phyloP scores from a whole-genome alignment of 768 basidiomycete genomes.

The Lyophyllum decastes region DNA sequence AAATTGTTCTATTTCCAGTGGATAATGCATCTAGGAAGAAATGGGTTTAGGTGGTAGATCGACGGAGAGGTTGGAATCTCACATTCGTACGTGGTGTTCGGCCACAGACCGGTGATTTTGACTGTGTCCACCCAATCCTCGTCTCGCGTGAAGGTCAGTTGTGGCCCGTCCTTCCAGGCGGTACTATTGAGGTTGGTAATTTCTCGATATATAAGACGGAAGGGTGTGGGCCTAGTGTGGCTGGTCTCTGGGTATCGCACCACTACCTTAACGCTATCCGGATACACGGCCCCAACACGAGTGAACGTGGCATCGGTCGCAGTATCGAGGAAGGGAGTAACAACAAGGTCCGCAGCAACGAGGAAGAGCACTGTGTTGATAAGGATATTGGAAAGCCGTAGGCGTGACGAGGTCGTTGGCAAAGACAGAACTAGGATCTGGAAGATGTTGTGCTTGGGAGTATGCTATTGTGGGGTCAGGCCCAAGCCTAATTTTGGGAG shows the following conservation, averaged over 20 bases:
- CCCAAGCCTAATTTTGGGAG: not conserved
- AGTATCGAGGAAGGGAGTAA: conserved; percentile 56
- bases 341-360: conserved; percentile 49
- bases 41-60: not conserved
- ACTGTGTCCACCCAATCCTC: conserved; percentile 63
- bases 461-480: conserved; percentile 8
- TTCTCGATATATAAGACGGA: conserved; percentile 51
- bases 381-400: conserved; percentile 29
- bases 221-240: conserved; percentile 28
- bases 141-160: conserved; percentile 40
- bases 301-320: conserved; percentile 61
- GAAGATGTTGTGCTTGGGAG: conserved; percentile 5
- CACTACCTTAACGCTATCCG: conserved; percentile 60
- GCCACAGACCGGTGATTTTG: conserved; percentile 61
- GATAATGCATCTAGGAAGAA: conserved; percentile 42
- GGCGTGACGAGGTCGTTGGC: conserved; percentile 31
- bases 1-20: conserved; percentile 41
- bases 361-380: conserved; percentile 35
- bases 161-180: conserved; percentile 58
- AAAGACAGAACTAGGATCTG: conserved; percentile 30
- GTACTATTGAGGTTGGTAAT: conserved; percentile 23
- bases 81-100: conserved; percentile 74
- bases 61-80: conserved; percentile 20
- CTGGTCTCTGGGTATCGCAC: conserved; percentile 56
- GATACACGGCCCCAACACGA: conserved; percentile 70